Percentiles rank a stretch among this genome's conserved stretches.
These are phyloP conservation scores for Carpinus fangiana DNA, from an alignment of 306 rosid species.

Conservation along the genomic window DNA sequence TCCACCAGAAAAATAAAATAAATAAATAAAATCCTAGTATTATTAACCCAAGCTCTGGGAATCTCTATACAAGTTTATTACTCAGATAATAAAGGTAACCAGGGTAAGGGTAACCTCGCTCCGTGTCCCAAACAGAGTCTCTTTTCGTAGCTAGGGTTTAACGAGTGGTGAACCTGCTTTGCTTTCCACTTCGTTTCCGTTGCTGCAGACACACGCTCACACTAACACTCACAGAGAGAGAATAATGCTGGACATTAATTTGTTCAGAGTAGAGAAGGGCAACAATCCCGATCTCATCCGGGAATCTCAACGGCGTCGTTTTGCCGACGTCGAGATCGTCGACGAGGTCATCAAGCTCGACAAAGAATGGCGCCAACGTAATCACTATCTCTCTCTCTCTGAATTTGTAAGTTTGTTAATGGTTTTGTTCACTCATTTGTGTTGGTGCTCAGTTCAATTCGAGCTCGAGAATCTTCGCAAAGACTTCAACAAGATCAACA, in stretches of 20 bases:
- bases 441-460: constrained; percentile 49
- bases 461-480: constrained; percentile 73
- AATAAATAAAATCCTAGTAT: too few relatives aligned
- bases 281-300: constrained; percentile 80
- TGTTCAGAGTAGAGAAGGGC: constrained; percentile 87
- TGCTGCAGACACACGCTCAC: background rate
- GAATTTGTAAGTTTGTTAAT: background rate
- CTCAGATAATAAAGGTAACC: too few relatives aligned
- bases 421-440: constrained; percentile 27
- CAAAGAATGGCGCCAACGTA: constrained; percentile 92
- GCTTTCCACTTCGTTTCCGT: background rate
- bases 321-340: constrained; percentile 66
- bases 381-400: constrained; percentile 4
- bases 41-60: too few relatives aligned
- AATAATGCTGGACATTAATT: constrained; percentile 87
- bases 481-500: constrained; percentile 76
- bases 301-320: constrained; percentile 95
- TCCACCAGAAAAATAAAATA: too few relatives aligned
- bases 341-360: constrained; percentile 84
- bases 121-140: background rate
- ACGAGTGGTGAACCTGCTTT: background rate
- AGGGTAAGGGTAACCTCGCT: background rate
- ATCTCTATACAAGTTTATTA: too few relatives aligned
- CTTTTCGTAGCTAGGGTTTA: background rate
- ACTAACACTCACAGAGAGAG: background rate